Percentiles rank a stretch among this genome's conserved stretches.
Conservation (phyloP, 2,329 filamentous ascomycete species). For the Trichophyton equinum region DNA sequence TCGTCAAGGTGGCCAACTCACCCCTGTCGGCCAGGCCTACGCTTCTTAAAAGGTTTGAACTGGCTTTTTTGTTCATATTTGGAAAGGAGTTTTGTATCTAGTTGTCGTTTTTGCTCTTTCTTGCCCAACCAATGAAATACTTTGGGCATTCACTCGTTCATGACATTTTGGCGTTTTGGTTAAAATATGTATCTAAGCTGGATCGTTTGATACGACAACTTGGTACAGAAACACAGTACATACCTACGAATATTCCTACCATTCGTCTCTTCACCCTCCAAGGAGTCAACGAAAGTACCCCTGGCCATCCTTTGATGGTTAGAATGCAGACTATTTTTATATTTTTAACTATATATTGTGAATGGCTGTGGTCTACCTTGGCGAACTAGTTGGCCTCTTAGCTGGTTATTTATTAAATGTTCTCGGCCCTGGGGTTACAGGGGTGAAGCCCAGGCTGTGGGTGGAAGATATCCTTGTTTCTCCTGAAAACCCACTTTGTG, state of each 20-base stretch:
- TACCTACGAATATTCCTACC: background rate
- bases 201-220: background rate
- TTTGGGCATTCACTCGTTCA: conserved; percentile 3
- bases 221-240: background rate
- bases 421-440: too few relatives aligned
- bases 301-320: background rate
- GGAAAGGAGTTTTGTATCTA: conserved; percentile 1
- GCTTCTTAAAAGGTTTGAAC: conserved; percentile 3
- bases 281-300: background rate
- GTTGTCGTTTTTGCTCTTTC: background rate
- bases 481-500: too few relatives aligned
- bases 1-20: conserved; percentile 9
- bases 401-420: too few relatives aligned
- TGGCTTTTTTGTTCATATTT: background rate
- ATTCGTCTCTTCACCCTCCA: background rate
- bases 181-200: background rate
- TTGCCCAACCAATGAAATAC: background rate
- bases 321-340: too few relatives aligned
- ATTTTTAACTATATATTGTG: too few relatives aligned
- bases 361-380: too few relatives aligned
- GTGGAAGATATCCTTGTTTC: too few relatives aligned
- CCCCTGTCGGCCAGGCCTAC: conserved; percentile 22
- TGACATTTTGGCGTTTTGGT: background rate
- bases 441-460: too few relatives aligned
- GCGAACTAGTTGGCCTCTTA: too few relatives aligned